Base-by-base conservation (phyloP, 208 protist species). In the Wallacemonas sp. region DNA sequence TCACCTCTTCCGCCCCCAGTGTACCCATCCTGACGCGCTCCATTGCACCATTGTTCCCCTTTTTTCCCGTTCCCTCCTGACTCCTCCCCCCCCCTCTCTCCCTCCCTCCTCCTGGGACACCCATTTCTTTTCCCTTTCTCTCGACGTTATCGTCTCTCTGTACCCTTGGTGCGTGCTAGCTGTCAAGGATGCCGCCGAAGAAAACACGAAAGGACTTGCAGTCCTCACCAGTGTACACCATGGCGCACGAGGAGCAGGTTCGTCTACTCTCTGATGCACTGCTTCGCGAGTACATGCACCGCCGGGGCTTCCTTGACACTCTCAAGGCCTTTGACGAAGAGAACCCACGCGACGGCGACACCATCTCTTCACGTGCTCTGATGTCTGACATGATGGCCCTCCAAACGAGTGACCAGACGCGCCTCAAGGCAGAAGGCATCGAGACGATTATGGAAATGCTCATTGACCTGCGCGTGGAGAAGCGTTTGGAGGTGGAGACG, bases 401-500 rank as follows among this genome's bases (percentile, higher is more conserved):
- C 29, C 26, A 74, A 10, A 20, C 64, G 3, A 73, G 74, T 12
- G 79, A 74, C 1, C 81, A 88, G 61, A 59, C 72, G 54, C 63
- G 71, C 10, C 74, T 94, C 66, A 96, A 93, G 76, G 65, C 8
- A 14, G 78, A 82, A 10, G 86, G 88, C 1, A 80, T 91, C n/a
- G 82, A 91, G 67, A 97, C 88, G 8, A 94, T 97, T 49, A 96
- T 97, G 87, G 92, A 97, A 62, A 92, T 93, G 87, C 76, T 97
- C 25, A 94, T 90, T 66, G 79, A 74, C 42, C 73, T 93, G 65
- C 86, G 89, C 11, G 83, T 95, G 23, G 84, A 87, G 72, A 79
- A 84, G 23, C 81, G 87, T 4, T 11, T 76, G 39, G 46, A 76
- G 20, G 64, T 82, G 65, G 76, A 76, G 64, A 73, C 81, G 54